A percentile compares a stretch with the other conserved stretches of the same genome.
Evolutionary conservation across 2,329 filamentous ascomycete genomes (phyloP).

Genomic region (Fusarium multiceps): DNA sequence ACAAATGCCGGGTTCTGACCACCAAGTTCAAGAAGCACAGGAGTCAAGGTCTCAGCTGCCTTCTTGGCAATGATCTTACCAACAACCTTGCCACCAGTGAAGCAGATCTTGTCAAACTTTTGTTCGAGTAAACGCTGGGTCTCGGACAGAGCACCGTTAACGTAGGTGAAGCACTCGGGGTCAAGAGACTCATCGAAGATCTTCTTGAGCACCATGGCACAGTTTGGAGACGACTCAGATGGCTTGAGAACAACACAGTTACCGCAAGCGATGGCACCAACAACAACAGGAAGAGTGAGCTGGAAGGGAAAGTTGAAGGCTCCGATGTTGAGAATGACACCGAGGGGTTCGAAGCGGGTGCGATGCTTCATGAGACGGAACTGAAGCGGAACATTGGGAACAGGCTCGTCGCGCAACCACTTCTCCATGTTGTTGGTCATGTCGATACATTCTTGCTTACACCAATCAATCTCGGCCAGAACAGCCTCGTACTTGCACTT

Average conservation of each 20-base stretch:
- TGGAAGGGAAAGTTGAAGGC: constrained; percentile 95
- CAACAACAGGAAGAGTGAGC: constrained; percentile 79
- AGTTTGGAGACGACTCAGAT: constrained; percentile 81
- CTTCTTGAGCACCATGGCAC: constrained; percentile 82
- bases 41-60: constrained; percentile 88
- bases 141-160: constrained; percentile 86
- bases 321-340: constrained; percentile 85
- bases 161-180: constrained; percentile 76
- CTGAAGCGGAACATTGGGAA: constrained; percentile 74
- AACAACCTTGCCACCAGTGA: constrained; percentile 83
- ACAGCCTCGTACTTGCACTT: constrained; percentile 81
- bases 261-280: constrained; percentile 92
- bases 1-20: constrained; percentile 93
- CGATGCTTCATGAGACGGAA: constrained; percentile 77
- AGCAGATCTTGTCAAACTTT: constrained; percentile 99
- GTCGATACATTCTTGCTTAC: constrained; percentile 83
- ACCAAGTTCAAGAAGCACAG: constrained; percentile 88
- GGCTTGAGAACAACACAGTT: constrained; percentile 93
- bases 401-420: constrained; percentile 85
- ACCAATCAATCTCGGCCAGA: constrained; percentile 80
- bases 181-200: constrained; percentile 83
- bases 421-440: constrained; percentile 80
- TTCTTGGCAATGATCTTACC: constrained; percentile 91
- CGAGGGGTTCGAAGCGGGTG: constrained; percentile 88
- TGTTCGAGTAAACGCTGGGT: constrained; percentile 84